Evolutionary conservation across 768 basidiomycete genomes (phyloP), one percentile per base, ranked within the genome.

Genomic region (Rhodosporidiobolus sp.): DNA sequence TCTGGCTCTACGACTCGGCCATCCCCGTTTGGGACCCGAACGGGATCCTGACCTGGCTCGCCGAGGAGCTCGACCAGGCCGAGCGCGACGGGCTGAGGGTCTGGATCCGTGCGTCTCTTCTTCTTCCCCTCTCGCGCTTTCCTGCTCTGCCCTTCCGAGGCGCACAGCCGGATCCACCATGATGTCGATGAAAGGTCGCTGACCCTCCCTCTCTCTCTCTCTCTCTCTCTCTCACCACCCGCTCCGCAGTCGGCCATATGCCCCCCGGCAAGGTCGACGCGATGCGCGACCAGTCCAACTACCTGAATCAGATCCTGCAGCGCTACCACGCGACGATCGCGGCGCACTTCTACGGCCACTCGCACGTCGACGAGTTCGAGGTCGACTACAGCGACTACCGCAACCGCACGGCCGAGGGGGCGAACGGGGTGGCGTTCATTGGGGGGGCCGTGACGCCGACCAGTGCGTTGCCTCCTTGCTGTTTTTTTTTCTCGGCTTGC

Each of bases 321-420:
- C 83, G 87, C 10, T 89, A 87, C 77, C 83, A 83, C 69, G 82
- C 85, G 67, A 86, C 85, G n/a, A 86, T 88, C 65, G 85, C 86
- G 8, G 86, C 81, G 2, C 86, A 86, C 69, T 87, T 88, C 78
- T 88, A 85, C 75, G 88, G 88, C 6, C 87, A 88, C 71, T 86
- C 83, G 58, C 75, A 76, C 56, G 69, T 69, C 32, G 86, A 87
- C 78, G 83, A 88, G 79, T 87, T 88, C 75, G 83, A 85, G 59
- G 83, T 89, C 49, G 84, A 83, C 7, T 89, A 89, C 77, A 85
- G 85, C 1, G 83, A 88, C 77, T 87, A 85, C 74, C 78, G 69
- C 32, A 77, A 85, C 43, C 85, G 82, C 56, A 83, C 65, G 11
- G 84, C 83, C 81, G 81, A 43, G 85, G 83, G 53, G 84, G 87